Evolutionary conservation across 164 flowering plant genomes (phyloP), one percentile per base, ranked within the genome.

Genomic region (Aristolochia fimbriata): DNA sequence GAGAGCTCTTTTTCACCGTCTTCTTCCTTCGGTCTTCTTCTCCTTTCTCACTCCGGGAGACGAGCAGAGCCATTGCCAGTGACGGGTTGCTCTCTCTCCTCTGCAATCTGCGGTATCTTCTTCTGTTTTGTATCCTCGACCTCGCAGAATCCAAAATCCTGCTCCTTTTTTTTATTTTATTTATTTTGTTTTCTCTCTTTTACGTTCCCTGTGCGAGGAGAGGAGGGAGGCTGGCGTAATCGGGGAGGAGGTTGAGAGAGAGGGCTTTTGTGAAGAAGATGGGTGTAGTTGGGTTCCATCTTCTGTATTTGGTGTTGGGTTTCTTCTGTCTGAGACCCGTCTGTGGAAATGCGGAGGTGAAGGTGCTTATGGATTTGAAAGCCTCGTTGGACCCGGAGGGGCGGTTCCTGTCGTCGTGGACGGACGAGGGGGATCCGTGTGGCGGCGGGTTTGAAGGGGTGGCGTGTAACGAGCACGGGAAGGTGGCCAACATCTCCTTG

Each of bases 401-500:
- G 73, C 70, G 63, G 51, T 56, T 74, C 62, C 77, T 93, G 19
- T 63, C 87, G 20, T 86, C 99, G 15, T 93, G 99, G 99, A 62
- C 73, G 0, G 65, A 66, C 2, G 47, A 57, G n/a, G 76, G 76
- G 7, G 74, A 81, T 59, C 93, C 89, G 0, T 90, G 99, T 55
- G 52, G 74, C 62, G 91, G 76, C 9, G 59, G 74, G 4, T 93
- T 88, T 55, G 92, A 79, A 55, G 99, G 97, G 23, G 80, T 90
- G 31, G 93, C 89, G 6, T 92, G 98, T 66, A 69, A 89, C 58
- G 95, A 79, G 59, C 57, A 50, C 24, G 88, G 93, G 11, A 77
- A 63, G 20, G 96, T 92, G 1, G 83, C 84, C 3, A 92, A 92
- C 71, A 87, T 92, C 46, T 83, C 98, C 10, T 65, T 92, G 57